Base-by-base conservation (phyloP, 371 early-diverging fungal species). In the Smittium culicis region DNA sequence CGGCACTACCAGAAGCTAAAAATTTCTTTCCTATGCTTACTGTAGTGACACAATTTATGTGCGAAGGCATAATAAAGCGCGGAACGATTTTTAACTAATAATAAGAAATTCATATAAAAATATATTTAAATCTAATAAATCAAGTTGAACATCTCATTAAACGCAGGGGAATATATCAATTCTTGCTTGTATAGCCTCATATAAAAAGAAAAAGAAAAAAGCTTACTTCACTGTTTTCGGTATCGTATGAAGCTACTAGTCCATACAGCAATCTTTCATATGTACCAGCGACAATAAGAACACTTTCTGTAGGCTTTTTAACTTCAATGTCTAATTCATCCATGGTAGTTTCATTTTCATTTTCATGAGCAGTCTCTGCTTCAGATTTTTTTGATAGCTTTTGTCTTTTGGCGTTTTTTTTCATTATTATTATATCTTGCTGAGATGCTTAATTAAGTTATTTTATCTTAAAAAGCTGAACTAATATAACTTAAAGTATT, bases 221-320 rank as follows among this genome's bases (percentile, higher is more conserved):
- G n/a, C 55, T 11, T 65, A 65, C 58, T 58, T 65, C 56, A 24
- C 27, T 58, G 31, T 66, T 68, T 25, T 65, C 65, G 65, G 74
- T 77, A 28, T 77, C 79, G 81, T 84, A 83, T 33, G 78, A 73
- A 25, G 82, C 89, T 66, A 90, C 85, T 29, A 96, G 79, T 31
- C 98, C 98, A 71, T 93, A 96, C 29, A 98, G 81, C 25, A 97
- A 81, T 27, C 96, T 87, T 75, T 98, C 97, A 76, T 98, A 98
- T 32, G 94, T 89, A 64, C 98, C 98, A 2, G 88, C 87, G 34
- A 88, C 78, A 55, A 91, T 81, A 62, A 89, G 77, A 67, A 92
- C 28, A 17, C 16, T 24, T 11, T 66, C 27, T 64, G 65, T 57
- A 5, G 57, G 57, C 25, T 45, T 45, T 11, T 11, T 45, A 20